These are phyloP conservation scores for Suhomyces sp. DNA, from an alignment of 805 yeast genomes.

Conservation along the genomic window DNA sequence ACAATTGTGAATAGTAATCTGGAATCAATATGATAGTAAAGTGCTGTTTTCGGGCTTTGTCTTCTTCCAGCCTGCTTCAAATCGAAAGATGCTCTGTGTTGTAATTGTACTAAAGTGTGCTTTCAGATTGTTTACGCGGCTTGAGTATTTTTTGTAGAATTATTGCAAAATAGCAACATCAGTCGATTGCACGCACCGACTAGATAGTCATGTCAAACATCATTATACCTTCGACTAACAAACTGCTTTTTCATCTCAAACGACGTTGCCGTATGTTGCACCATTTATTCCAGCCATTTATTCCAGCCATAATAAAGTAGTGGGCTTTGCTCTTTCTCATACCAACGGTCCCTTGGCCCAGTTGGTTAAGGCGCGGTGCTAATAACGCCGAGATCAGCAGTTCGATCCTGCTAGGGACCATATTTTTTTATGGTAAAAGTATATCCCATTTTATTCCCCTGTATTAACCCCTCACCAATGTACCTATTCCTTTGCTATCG, in stretches of 20 bases:
- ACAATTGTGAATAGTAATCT: not conserved
- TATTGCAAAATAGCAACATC: too few species aligned
- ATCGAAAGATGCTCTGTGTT: too few species aligned
- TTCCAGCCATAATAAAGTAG: too few species aligned
- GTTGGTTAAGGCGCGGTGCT: constrained; percentile 54
- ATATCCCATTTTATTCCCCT: not conserved
- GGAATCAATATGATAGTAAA: too few species aligned
- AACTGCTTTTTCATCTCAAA: not conserved
- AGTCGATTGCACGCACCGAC: not conserved
- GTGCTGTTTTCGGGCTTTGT: too few species aligned
- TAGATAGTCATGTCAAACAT: not conserved
- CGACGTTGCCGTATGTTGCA: not conserved
- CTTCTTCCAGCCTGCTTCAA: too few species aligned
- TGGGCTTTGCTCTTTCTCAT: accelerated
- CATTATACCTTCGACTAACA: not conserved
- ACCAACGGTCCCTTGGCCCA: constrained; percentile 49
- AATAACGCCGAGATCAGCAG: constrained; percentile 70
- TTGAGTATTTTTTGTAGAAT: not conserved
- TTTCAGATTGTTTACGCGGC: too few species aligned
- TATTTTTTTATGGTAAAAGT: constrained; percentile 14
- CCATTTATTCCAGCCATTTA: too few species aligned
- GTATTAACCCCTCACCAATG: not conserved
- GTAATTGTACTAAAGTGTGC: too few species aligned
- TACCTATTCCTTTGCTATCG: not conserved
- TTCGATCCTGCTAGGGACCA: constrained; percentile 88